Conservation (phyloP, 345 rosid genomes). For the Citrus trifoliata region DNA sequence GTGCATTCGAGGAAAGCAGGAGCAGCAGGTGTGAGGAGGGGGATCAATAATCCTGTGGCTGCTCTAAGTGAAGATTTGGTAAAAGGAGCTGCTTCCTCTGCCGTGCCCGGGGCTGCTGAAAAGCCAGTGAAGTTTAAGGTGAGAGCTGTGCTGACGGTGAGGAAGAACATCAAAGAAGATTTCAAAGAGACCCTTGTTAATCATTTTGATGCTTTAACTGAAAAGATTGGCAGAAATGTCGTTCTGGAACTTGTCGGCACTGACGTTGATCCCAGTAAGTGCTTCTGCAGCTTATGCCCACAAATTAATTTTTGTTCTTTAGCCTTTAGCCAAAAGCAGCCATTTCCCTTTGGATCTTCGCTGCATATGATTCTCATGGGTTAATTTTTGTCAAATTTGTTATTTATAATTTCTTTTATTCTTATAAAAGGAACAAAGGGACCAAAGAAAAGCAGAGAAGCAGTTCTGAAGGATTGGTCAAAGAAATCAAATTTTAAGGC, state of each 20-base stretch:
- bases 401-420: not conserved
- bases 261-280: constrained; percentile 87
- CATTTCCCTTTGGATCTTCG: not conserved
- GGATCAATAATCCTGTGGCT: constrained; percentile 22
- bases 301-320: not conserved
- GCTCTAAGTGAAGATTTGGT: constrained; percentile 78
- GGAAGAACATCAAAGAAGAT: constrained; percentile 81
- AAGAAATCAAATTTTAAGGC: constrained; percentile 69
- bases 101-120: constrained; percentile 25
- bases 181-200: constrained; percentile 67
- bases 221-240: constrained; percentile 76
- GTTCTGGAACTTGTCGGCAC: constrained; percentile 82
- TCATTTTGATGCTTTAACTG: constrained; percentile 70
- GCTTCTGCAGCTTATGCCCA: no score
- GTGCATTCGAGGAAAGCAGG: constrained; percentile 12
- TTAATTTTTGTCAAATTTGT: not conserved
- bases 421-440: not conserved
- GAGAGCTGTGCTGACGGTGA: constrained; percentile 72
- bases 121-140: constrained; percentile 60
- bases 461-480: constrained; percentile 80
- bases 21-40: not conserved
- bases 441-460: constrained; percentile 66
- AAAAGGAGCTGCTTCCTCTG: constrained; percentile 27
- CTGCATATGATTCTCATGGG: not conserved
- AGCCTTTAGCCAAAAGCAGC: not conserved